These are phyloP conservation scores for Ambrosia hybrid DNA, from an alignment of 140 eudicot species.

Conservation along the genomic window DNA sequence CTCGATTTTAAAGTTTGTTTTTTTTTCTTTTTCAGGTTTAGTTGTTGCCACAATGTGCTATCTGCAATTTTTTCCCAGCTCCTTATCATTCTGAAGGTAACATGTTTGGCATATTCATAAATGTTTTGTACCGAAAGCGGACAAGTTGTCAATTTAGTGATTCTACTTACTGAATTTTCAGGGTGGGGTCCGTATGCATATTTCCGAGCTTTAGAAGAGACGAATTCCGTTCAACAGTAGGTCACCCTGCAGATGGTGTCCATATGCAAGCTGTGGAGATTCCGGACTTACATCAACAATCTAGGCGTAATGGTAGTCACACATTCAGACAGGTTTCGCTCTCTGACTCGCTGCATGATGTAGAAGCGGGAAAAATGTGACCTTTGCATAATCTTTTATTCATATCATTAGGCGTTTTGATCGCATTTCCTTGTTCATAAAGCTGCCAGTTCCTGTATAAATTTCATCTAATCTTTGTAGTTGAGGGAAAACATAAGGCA, in stretches of 20 bases:
- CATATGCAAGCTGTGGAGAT: conserved; percentile 24
- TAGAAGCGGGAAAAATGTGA: conserved; percentile 43
- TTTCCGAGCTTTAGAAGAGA: conserved; percentile 56
- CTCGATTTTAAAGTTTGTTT: neutral
- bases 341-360: conserved; percentile 25
- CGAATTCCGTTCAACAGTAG: conserved; percentile 29
- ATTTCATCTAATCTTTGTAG: conserved; percentile 26
- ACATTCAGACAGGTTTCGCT: conserved; percentile 35
- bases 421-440: conserved; percentile 6
- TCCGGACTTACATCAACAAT: conserved; percentile 20
- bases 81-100: conserved; percentile 67
- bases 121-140: neutral
- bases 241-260: conserved; percentile 17
- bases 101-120: neutral
- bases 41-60: conserved; percentile 65
- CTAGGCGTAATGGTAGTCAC: conserved; percentile 25
- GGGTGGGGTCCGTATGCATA: conserved; percentile 75
- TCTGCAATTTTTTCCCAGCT: conserved; percentile 72
- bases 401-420: conserved; percentile 6
- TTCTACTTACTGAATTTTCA: conserved; percentile 2
- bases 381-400: conserved; percentile 3
- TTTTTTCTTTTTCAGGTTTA: conserved; percentile 47
- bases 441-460: conserved; percentile 32
- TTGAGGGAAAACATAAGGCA: conserved; percentile 24
- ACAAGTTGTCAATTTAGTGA: too few species aligned